phyloP scores from a whole-genome alignment of 805 yeast genomes.

The Candida koratica region DNA sequence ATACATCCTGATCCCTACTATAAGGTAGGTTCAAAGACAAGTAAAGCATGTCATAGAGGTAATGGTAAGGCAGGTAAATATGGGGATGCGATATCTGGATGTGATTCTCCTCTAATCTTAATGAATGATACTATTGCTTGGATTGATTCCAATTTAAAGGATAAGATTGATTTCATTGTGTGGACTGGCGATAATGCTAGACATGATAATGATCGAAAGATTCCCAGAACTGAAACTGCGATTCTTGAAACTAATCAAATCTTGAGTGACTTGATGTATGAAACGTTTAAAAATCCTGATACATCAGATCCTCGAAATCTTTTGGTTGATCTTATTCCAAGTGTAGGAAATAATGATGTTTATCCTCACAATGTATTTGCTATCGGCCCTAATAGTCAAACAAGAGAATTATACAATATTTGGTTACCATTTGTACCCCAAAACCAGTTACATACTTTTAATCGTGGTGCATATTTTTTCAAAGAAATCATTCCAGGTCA shows the following conservation, averaged over 20 bases:
- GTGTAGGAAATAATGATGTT: slow-evolving; percentile 83
- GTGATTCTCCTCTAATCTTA: slow-evolving; percentile 68
- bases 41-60: slow-evolving; percentile 56
- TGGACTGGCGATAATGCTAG: slow-evolving; percentile 92
- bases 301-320: slow-evolving; percentile 44
- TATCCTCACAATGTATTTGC: slow-evolving; percentile 84
- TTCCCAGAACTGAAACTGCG: slow-evolving; percentile 69
- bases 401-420: slow-evolving; percentile 67
- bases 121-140: slow-evolving; percentile 63
- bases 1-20: slow-evolving; percentile 79
- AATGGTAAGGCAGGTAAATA: slow-evolving; percentile 56
- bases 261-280: slow-evolving; percentile 50
- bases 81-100: slow-evolving; percentile 74
- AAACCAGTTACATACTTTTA: slow-evolving; percentile 70
- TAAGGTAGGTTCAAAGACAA: slow-evolving; percentile 44
- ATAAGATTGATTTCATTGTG: slow-evolving; percentile 76
- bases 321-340: slow-evolving; percentile 54
- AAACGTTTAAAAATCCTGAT: slow-evolving; percentile 48
- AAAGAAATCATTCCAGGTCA: slow-evolving; percentile 75
- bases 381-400: slow-evolving; percentile 85
- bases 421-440: slow-evolving; percentile 76
- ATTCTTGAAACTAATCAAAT: slow-evolving; percentile 66
- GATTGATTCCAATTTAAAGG: slow-evolving; percentile 60
- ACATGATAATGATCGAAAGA: slow-evolving; percentile 73
- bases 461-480: slow-evolving; percentile 70